phyloP scores from a whole-genome alignment of 2,329 filamentous ascomycete genomes.

The Tolypocladium tropicale region DNA sequence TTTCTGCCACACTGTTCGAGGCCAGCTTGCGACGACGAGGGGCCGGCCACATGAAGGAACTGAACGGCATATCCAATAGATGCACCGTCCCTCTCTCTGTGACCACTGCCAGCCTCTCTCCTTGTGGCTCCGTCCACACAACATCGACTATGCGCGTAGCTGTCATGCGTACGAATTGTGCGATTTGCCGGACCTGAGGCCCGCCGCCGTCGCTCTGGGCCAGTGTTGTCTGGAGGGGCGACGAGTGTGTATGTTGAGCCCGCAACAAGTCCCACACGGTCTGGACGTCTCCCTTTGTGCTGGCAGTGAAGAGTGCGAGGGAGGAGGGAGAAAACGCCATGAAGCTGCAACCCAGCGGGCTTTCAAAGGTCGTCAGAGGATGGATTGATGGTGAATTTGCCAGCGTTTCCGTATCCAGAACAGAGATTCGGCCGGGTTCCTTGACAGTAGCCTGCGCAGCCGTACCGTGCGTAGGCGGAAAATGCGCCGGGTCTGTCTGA shows the following conservation, averaged over 20 bases:
- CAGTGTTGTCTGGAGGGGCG: constrained; percentile 42
- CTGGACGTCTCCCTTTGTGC: constrained; percentile 74
- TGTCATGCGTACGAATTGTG: constrained; percentile 84
- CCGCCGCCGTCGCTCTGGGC: constrained; percentile 34
- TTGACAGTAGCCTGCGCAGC: constrained; percentile 44
- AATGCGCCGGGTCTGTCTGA: constrained; percentile 41
- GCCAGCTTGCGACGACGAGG: constrained; percentile 41
- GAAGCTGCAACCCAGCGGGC: constrained; percentile 68
- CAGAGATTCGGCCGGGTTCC: constrained; percentile 65
- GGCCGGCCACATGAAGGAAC: constrained; percentile 81
- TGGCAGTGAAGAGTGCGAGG: constrained; percentile 65
- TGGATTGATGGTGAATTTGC: constrained; percentile 41
- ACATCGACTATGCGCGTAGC: constrained; percentile 86
- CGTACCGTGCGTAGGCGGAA: constrained; percentile 66
- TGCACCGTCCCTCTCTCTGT: constrained; percentile 95
- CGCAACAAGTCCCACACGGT: constrained; percentile 72
- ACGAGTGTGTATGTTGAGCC: constrained; percentile 52
- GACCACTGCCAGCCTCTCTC: constrained; percentile 76
- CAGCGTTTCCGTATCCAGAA: constrained; percentile 59
- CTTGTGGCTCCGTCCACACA: constrained; percentile 72
- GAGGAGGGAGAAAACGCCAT: constrained; percentile 69
- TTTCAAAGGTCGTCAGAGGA: constrained; percentile 60
- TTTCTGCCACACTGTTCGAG: constrained; percentile 33
- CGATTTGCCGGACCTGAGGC: constrained; percentile 68
- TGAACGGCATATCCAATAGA: constrained; percentile 74